phyloP scores from a whole-genome alignment of 192 early-diverging fungal genomes.

The Backusella circina region DNA sequence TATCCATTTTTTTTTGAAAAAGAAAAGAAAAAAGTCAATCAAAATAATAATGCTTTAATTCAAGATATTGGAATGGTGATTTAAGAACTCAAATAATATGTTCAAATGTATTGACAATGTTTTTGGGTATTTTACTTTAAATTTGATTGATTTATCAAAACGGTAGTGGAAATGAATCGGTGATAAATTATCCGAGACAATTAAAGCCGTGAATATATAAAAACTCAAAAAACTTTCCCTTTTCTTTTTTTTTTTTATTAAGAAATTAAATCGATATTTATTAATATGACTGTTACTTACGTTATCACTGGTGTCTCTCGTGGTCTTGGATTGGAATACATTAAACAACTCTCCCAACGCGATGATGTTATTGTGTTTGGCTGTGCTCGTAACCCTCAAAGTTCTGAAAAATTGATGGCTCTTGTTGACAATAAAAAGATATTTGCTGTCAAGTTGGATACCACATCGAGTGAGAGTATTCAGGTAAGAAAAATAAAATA shows the following conservation, averaged over 20 bases:
- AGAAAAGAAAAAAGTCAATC: neutral
- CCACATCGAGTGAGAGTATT: neutral
- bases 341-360: slow-evolving; percentile 6
- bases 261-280: neutral
- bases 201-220: neutral
- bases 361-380: slow-evolving; percentile 27
- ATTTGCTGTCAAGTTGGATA: slow-evolving; percentile 22
- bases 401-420: neutral
- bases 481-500: slow-evolving; percentile 11
- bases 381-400: slow-evolving; percentile 18
- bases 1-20: too few relatives aligned
- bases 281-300: slow-evolving; percentile 7
- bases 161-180: neutral
- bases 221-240: neutral
- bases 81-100: neutral
- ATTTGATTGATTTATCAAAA: neutral
- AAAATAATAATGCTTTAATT: neutral
- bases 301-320: slow-evolving; percentile 31
- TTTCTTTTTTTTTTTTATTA: neutral
- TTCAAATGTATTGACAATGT: neutral
- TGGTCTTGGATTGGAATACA: slow-evolving; percentile 34
- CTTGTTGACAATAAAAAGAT: slow-evolving; percentile 26
- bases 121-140: neutral
- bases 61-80: neutral
- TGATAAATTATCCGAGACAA: neutral